Percentiles rank a stretch among this genome's conserved stretches.
These are phyloP conservation scores for Porphyrellus cyaneotinctus DNA, from an alignment of 768 basidiomycete genomes.

Conservation along the genomic window DNA sequence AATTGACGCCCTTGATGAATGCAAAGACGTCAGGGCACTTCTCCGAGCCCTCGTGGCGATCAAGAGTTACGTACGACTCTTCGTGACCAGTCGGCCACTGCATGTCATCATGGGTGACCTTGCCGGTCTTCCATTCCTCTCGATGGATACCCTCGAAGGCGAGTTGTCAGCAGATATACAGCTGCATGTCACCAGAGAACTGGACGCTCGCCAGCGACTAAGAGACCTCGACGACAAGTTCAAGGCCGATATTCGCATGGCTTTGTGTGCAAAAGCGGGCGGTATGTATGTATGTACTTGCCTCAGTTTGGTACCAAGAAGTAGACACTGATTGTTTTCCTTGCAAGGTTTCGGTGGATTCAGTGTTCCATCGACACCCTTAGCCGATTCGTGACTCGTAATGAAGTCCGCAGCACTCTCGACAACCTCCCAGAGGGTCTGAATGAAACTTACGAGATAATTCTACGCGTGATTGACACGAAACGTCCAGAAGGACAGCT, in stretches of 20 bases:
- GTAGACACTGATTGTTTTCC: neutral
- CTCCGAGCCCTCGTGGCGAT: neutral
- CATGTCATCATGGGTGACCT: neutral
- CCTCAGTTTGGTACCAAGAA: neutral
- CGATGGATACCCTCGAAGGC: neutral
- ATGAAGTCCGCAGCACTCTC: neutral
- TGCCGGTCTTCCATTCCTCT: neutral
- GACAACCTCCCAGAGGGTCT: neutral
- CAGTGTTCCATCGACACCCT: neutral
- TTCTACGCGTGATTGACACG: neutral
- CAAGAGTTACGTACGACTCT: neutral
- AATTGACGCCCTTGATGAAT: constrained; percentile 1
- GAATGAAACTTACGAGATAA: neutral
- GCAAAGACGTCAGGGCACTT: neutral
- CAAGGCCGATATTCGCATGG: neutral
- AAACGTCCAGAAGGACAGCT: neutral
- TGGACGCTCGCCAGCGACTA: neutral
- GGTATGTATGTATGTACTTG: neutral
- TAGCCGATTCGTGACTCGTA: neutral
- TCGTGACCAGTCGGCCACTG: neutral
- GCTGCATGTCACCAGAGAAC: neutral
- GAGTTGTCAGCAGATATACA: neutral
- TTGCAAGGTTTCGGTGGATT: neutral
- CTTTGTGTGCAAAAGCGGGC: neutral
- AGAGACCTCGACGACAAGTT: neutral